Conservation (phyloP, 108 stramenopile species). For the Nitzschia sp. region DNA sequence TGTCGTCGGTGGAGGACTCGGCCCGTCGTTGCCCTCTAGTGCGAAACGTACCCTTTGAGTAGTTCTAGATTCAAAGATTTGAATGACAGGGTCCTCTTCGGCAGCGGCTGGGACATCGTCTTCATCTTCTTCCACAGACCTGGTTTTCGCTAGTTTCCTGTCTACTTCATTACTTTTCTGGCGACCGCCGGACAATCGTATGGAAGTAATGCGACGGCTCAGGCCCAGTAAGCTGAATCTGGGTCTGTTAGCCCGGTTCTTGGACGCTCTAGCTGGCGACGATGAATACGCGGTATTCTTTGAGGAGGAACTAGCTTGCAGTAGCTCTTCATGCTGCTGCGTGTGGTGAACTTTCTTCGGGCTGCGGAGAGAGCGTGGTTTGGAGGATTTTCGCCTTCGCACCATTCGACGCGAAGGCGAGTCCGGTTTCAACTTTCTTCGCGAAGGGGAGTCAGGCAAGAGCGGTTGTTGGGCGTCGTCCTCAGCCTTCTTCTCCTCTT, state of each 20-base stretch:
- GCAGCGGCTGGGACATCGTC: conserved; percentile 19
- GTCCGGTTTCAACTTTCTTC: neutral
- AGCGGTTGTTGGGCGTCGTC: neutral
- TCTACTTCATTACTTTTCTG: neutral
- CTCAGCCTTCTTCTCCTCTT: conserved; percentile 9
- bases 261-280: neutral
- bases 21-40: conserved; percentile 15
- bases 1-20: neutral
- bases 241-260: neutral
- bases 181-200: neutral
- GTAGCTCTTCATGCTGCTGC: neutral
- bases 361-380: neutral
- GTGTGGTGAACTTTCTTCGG: neutral
- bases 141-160: neutral
- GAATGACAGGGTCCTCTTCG: conserved; percentile 55
- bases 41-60: conserved; percentile 50
- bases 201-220: neutral
- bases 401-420: neutral
- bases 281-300: neutral
- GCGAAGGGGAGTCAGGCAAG: neutral
- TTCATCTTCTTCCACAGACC: conserved; percentile 11
- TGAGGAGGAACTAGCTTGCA: neutral
- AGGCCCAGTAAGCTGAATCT: neutral
- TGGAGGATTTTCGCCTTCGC: neutral
- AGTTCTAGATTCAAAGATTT: conserved; percentile 47